phyloP scores from a whole-genome alignment of 768 basidiomycete genomes.

The Sarcodon sp. region DNA sequence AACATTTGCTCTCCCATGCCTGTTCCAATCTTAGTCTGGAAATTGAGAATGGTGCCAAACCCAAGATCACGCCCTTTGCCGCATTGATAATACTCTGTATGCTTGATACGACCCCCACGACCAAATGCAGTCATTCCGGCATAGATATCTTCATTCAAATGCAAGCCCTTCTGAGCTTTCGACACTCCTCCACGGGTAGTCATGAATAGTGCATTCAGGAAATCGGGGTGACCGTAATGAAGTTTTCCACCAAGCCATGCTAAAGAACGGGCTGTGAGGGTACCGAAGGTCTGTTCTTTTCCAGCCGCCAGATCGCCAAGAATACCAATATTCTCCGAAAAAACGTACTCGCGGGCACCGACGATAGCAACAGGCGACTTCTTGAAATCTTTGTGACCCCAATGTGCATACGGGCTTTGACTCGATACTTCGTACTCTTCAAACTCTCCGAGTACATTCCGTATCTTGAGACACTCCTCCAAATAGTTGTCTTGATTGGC shows the following conservation, averaged over 20 bases:
- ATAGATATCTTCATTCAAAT: constrained; percentile 99
- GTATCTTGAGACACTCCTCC: constrained; percentile 98
- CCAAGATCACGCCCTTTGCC: constrained; percentile 98
- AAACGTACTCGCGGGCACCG: constrained; percentile 98
- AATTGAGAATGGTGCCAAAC: constrained; percentile 97
- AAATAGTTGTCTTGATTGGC: constrained; percentile 99
- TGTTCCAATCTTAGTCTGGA: constrained; percentile 99
- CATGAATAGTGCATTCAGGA: constrained; percentile 97
- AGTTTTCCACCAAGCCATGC: constrained; percentile 98
- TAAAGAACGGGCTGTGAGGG: constrained; percentile 88
- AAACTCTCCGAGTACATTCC: constrained; percentile 96
- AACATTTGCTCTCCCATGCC: constrained; percentile 99
- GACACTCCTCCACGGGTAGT: constrained; percentile 96
- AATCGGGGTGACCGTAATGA: constrained; percentile 99
- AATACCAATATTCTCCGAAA: constrained; percentile 99
- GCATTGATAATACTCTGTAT: constrained; percentile 98
- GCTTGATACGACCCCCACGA: constrained; percentile 94
- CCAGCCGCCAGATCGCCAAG: constrained; percentile 97
- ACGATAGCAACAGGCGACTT: constrained; percentile 90
- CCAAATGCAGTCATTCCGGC: constrained; percentile 99
- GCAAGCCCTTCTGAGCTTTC: constrained; percentile 98
- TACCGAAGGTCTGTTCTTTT: constrained; percentile 99
- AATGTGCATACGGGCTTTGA: constrained; percentile 88
- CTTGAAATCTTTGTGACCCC: constrained; percentile 81
- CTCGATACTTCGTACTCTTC: constrained; percentile 81